Evolutionary conservation across 108 stramenopile genomes (phyloP).

Genomic region (Stephanodiscus triporus): DNA sequence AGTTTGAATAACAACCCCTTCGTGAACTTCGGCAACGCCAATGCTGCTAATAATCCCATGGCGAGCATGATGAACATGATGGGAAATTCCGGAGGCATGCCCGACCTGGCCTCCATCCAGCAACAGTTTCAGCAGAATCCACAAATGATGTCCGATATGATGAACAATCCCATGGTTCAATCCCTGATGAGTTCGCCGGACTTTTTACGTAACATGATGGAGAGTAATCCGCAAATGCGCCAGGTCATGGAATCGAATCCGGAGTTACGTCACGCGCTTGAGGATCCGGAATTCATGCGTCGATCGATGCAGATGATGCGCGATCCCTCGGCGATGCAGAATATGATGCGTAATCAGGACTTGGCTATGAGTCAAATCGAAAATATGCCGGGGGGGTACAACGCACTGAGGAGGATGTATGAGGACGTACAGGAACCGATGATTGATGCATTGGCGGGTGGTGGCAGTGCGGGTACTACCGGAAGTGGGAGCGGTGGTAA

Average conservation of each 20-base stretch:
- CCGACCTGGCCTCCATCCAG: slow-evolving; percentile 28
- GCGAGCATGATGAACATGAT: slow-evolving; percentile 39
- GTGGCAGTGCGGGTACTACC: slow-evolving; percentile 17
- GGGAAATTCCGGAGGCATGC: slow-evolving; percentile 22
- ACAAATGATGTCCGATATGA: slow-evolving; percentile 70
- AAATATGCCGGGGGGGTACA: slow-evolving; percentile 94
- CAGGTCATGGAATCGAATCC: slow-evolving; percentile 89
- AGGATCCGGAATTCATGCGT: slow-evolving; percentile 90
- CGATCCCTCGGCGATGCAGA: slow-evolving; percentile 84
- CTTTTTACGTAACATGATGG: slow-evolving; percentile 86
- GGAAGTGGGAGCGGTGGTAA: slow-evolving; percentile 18
- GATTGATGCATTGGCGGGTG: slow-evolving; percentile 83
- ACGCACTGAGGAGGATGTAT: slow-evolving; percentile 93
- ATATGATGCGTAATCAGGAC: slow-evolving; percentile 93
- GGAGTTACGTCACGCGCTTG: slow-evolving; percentile 82
- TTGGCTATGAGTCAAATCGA: slow-evolving; percentile 94
- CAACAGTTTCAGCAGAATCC: slow-evolving; percentile 57
- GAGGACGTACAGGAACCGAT: slow-evolving; percentile 93
- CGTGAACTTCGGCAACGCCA: slow-evolving; percentile 31
- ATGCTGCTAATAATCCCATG: slow-evolving; percentile 23
- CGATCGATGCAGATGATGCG: slow-evolving; percentile 94
- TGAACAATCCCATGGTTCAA: slow-evolving; percentile 88
- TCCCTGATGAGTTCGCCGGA: slow-evolving; percentile 88
- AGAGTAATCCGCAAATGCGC: slow-evolving; percentile 92
- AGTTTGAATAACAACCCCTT: slow-evolving; percentile 28